Base-by-base conservation (phyloP, 306 rosid genomes). In the Sindora glabra region DNA sequence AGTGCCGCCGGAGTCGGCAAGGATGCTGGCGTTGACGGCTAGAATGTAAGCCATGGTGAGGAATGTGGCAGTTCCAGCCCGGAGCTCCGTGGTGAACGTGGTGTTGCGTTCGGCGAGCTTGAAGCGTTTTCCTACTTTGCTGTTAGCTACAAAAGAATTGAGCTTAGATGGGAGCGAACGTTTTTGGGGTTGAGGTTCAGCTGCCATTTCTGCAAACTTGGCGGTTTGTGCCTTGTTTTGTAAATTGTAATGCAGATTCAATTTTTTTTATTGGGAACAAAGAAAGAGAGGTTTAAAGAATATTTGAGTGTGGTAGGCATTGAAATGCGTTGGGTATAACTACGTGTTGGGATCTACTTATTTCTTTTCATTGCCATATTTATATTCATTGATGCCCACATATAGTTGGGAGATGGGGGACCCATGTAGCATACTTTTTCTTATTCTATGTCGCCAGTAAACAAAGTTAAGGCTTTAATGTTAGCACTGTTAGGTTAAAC, bases 31-130 rank as follows among this genome's bases (percentile, higher is more conserved):
- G 78, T 90, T 90, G 71, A 90, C 94, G 12, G 95, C 95, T 5
- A 90, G 85, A 72, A 90, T 90, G 71, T 90, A 90, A 5, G 97
- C 97, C 97, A 90, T 90, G 59, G 97, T 84, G 64, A 90, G 90
- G 54, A 90, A 90, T 0, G 95, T 90, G 71, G 94, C 74, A 18
- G 95, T 90, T 21, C 97, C 95, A 3, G 94, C 95, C 1, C 97
- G 89, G 54, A 90, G 77, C 69, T 90, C 95, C 14, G 97, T 90
- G 30, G 95, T 90, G 83, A 90, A 87, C 47, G 50, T 80, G 34
- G 97, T 67, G 67, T 82, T 81, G 12, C 97, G 76, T 19, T 90
- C 83, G 33, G 69, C 12, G 27, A 90, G 80, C 45, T 87, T 90
- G 82, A 90, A 87, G 6, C 66, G 74, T 48, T 84, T 84, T 8